Evolutionary conservation across 352 stramenopile genomes (phyloP).

Genomic region (Globisporangium carolinianum): DNA sequence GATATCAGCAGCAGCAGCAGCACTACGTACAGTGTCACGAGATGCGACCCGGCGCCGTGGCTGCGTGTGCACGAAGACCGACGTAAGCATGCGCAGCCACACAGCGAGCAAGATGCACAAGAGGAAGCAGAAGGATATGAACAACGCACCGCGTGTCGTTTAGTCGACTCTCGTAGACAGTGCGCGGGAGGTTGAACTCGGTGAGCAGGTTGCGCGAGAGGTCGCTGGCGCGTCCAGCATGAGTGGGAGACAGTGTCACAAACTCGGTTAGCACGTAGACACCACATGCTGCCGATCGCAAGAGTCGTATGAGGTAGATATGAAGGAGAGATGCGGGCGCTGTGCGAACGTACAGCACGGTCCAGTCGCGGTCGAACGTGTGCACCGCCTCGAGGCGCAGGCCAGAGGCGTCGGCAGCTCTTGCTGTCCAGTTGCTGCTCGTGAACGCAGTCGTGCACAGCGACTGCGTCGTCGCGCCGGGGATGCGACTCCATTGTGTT

Average conservation of each 20-base stretch:
- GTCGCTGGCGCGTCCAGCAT: conserved; percentile 1
- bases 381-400: conserved; percentile 6
- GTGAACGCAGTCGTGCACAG: conserved; percentile 10
- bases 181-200: conserved; percentile 7
- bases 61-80: neutral
- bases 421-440: neutral
- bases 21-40: conserved; percentile 3
- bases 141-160: neutral
- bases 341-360: conserved; percentile 1
- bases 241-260: neutral
- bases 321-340: too few species aligned
- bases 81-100: too few species aligned
- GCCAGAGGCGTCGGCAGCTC: neutral
- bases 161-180: neutral
- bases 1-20: neutral
- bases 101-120: too few species aligned
- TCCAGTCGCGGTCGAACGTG: conserved; percentile 2
- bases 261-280: neutral
- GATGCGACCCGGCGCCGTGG: neutral
- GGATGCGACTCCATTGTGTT: neutral
- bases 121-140: neutral
- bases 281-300: neutral
- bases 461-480: neutral
- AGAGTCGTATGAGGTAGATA: neutral
- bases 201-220: conserved; percentile 12